Base-by-base conservation (phyloP, 2,329 filamentous ascomycete genomes). In the Calonectria henricotiae region DNA sequence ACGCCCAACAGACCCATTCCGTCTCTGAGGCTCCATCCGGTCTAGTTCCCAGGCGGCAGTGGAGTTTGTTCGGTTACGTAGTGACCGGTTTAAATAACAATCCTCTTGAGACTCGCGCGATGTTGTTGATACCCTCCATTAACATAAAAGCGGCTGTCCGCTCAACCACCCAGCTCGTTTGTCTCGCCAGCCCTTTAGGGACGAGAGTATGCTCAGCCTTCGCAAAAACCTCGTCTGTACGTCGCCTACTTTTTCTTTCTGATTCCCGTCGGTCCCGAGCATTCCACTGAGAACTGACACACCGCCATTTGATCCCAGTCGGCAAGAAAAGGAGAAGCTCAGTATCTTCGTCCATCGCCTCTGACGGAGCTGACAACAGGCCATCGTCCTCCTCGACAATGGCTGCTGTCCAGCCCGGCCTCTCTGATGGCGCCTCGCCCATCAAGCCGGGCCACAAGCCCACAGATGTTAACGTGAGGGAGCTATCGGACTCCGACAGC, bases 241-340 rank as follows among this genome's bases (percentile, higher is more conserved):
- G 62, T 65, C 41, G 4, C 30, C 20, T 20, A 20, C 35, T 39
- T 13, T 43, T 44, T 44, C 30, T 13, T 20, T 9, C 39, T 62
- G 8, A 15, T 20, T 20, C 7, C 20, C 37, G 43, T 47, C 61
- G 20, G 30, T 32, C 25, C 9, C 30, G 25, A 12, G 5, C 20
- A 43, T 32, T 27, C 15, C 17, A 27, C 23, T 13, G 20, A 54
- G 44, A 37, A 37, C 63, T 65, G 39, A 65, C 35, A 41, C 55
- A 43, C 39, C 55, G 27, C 51, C 39, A 41, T 55, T 46, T 47
- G 17, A 5, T 20, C 20, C 25, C 35, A 69, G 67, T 69, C 49
- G 60, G 61, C 55, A 64, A 55, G n/a, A 69, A 69, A 60, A 62
- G 62, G 51, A 69, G 30, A 23, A 46, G 30, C 54, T 69, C 67